Percentiles rank a stretch among this genome's conserved stretches.
Conservation (phyloP, 176 grass and related monocot species). For the Puccinellia tenuiflora region DNA sequence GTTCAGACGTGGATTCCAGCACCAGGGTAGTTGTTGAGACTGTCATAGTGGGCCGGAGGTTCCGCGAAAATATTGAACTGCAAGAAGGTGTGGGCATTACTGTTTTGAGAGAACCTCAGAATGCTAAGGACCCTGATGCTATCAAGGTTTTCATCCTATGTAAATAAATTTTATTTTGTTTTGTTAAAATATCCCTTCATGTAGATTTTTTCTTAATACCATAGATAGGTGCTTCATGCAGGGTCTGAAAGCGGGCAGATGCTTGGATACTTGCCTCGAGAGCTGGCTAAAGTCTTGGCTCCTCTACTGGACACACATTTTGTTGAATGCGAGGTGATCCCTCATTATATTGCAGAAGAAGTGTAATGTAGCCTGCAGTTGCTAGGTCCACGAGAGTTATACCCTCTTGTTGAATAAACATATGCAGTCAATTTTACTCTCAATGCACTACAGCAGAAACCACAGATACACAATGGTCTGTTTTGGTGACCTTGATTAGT, state of each 20-base stretch:
- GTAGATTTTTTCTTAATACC: constrained; percentile 16
- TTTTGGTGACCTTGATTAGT: neutral
- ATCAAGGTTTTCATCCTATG: constrained; percentile 65
- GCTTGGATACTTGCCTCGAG: constrained; percentile 85
- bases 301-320: constrained; percentile 61
- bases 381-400: neutral
- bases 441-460: neutral
- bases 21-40: constrained; percentile 41
- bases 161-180: neutral
- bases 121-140: constrained; percentile 70
- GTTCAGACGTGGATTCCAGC: constrained; percentile 13
- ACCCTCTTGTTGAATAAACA: neutral
- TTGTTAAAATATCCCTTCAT: constrained; percentile 4
- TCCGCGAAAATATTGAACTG: constrained; percentile 56
- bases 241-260: constrained; percentile 33
- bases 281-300: constrained; percentile 72
- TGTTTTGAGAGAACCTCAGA: constrained; percentile 58
- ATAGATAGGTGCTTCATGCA: constrained; percentile 60
- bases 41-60: constrained; percentile 73
- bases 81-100: constrained; percentile 45
- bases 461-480: neutral
- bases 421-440: neutral
- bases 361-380: neutral
- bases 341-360: neutral
- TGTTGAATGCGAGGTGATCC: constrained; percentile 70